These are phyloP conservation scores for Wickerhamomyces ciferrii DNA, from an alignment of 805 yeast genomes.

Conservation along the genomic window DNA sequence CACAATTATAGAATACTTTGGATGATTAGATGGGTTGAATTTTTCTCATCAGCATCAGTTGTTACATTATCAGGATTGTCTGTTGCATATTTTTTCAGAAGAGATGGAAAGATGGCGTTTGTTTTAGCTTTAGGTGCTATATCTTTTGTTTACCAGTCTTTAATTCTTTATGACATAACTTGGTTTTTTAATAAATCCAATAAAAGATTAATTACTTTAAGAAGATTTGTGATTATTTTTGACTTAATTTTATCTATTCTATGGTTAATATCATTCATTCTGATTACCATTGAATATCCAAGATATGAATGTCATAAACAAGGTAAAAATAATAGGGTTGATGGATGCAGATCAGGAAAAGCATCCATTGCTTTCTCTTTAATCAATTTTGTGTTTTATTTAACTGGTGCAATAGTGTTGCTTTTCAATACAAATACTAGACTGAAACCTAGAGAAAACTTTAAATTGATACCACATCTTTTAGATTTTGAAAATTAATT, in stretches of 20 bases:
- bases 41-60: neutral
- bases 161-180: neutral
- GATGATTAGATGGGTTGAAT: neutral
- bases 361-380: neutral
- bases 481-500: neutral
- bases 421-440: neutral
- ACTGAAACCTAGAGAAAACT: neutral
- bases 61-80: neutral
- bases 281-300: neutral
- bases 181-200: neutral
- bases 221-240: neutral
- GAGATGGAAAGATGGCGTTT: neutral
- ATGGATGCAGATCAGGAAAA: neutral
- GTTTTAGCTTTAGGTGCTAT: neutral
- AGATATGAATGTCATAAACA: neutral
- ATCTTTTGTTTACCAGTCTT: neutral
- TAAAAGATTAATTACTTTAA: neutral
- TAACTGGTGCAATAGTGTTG: neutral
- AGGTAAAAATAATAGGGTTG: neutral
- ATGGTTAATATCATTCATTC: neutral
- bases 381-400: neutral
- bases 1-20: neutral
- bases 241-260: neutral
- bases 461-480: neutral
- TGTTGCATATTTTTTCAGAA: neutral